phyloP scores from a whole-genome alignment of 1,139 yeast genomes.

The Debaryomyces sp. region DNA sequence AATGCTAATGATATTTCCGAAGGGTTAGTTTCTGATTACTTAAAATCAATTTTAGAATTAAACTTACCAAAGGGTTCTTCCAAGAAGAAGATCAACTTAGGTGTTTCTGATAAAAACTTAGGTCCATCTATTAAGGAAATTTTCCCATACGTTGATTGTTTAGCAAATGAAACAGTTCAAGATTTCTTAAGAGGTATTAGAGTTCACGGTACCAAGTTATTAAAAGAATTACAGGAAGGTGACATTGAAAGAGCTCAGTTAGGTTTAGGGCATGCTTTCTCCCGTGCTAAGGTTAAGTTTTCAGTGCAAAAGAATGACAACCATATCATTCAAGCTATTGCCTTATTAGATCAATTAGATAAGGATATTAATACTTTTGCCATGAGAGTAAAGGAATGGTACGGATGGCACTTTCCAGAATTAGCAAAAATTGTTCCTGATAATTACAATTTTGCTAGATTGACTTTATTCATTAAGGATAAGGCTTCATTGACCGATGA shows the following conservation, averaged over 20 bases:
- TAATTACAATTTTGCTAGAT: constrained; percentile 84
- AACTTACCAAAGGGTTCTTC: constrained; percentile 86
- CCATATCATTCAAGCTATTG: constrained; percentile 98
- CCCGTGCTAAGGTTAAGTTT: constrained; percentile 98
- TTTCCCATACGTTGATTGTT: constrained; percentile 87
- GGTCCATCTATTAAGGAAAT: constrained; percentile 95
- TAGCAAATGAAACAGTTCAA: constrained; percentile 89
- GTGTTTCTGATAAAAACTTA: constrained; percentile 91
- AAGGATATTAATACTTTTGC: constrained; percentile 97
- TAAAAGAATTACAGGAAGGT: constrained; percentile 91
- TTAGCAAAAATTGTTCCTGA: constrained; percentile 96
- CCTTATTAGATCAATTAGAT: constrained; percentile 93
- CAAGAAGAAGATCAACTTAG: constrained; percentile 68
- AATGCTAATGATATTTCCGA: constrained; percentile 98
- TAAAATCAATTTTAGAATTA: constrained; percentile 85
- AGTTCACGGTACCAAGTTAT: constrained; percentile 83
- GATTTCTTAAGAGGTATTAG: constrained; percentile 95
- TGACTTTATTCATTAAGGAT: constrained; percentile 82
- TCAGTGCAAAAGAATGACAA: constrained; percentile 98
- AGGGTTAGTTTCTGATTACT: constrained; percentile 91
- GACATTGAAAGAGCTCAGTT: constrained; percentile 97
- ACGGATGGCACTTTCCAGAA: constrained; percentile 99
- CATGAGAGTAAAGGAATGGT: constrained; percentile 99
- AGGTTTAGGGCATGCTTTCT: constrained; percentile 98
- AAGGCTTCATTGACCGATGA: constrained; percentile 84